A percentile compares a stretch with the other conserved stretches of the same genome.
Conservation (phyloP, 2,329 filamentous ascomycete species). For the Sphaerulina musiva region DNA sequence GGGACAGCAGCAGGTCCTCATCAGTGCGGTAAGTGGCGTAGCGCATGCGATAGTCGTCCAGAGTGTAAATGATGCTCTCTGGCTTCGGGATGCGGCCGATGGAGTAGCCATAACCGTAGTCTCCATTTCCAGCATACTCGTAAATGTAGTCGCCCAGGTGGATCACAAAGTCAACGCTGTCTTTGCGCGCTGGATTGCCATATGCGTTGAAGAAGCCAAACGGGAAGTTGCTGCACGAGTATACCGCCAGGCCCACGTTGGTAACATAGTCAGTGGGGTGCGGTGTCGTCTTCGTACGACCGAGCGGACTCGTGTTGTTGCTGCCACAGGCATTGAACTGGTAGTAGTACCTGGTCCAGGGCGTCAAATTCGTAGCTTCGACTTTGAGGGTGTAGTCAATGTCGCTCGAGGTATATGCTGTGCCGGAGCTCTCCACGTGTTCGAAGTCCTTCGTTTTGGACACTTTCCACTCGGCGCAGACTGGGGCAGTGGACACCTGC, state of each 20-base stretch:
- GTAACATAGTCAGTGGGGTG: slow-evolving; percentile 50
- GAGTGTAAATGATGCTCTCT: slow-evolving; percentile 46
- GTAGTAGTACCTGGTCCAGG: slow-evolving; percentile 63
- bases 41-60: slow-evolving; percentile 55
- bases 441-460: slow-evolving; percentile 44
- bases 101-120: slow-evolving; percentile 44
- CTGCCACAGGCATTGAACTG: slow-evolving; percentile 64
- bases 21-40: slow-evolving; percentile 57
- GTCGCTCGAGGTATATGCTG: slow-evolving; percentile 63
- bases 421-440: slow-evolving; percentile 50
- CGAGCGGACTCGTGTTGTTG: slow-evolving; percentile 54
- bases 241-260: slow-evolving; percentile 58
- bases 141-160: slow-evolving; percentile 56
- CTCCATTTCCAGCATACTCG: slow-evolving; percentile 45
- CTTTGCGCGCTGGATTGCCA: slow-evolving; percentile 38
- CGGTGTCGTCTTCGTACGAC: slow-evolving; percentile 65
- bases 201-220: slow-evolving; percentile 36
- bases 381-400: slow-evolving; percentile 72
- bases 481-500: slow-evolving; percentile 52
- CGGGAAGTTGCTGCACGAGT: slow-evolving; percentile 63
- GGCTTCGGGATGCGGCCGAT: slow-evolving; percentile 51
- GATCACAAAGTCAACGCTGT: slow-evolving; percentile 44
- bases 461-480: slow-evolving; percentile 63
- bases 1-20: slow-evolving; percentile 50
- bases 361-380: slow-evolving; percentile 56